Base-by-base conservation (phyloP, 2,329 filamentous ascomycete species). In the Penicillium sp. region DNA sequence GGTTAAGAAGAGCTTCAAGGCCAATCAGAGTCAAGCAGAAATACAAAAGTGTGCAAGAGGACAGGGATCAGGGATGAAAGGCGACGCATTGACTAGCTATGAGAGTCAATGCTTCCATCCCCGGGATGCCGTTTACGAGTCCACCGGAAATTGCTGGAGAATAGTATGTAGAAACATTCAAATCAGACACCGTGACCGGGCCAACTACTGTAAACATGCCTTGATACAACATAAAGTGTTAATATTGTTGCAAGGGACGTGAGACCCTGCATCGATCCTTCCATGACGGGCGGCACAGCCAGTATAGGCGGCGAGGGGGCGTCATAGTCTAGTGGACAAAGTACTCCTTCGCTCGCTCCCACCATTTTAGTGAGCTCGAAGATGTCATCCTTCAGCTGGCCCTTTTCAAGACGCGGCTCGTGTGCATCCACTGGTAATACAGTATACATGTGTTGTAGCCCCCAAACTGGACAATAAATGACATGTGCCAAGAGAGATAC, bases 401-500 rank as follows among this genome's bases (percentile, higher is more conserved):
- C 35, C 22, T 21, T 29, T 29, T 35, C 35, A 16, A 24, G 13
- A 49, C 31, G 21, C 47, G 29, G 48, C 19, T 41, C 37, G 39
- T 11, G 49, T 45, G 22, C 19, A 31, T 26, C 5, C 37, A 45
- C 22, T 35, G 14, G 43, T 33, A 45, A 53, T 43, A 24, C 37
- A 41, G 37, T 41, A 41, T 21, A 31, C 13, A 31, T 29, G 27
- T 29, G 27, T 29, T 44, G 13, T 45, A 27, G 39, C 48, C 43
- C 52, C 48, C 48, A 47, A 52, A 47, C 41, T 22, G 27, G 21
- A 39, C 43, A 48, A 39, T 35, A 50, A 48, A 61, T 68, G 67
- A 70, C 66, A 66, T 65, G 39, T 21, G 66, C 67, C 66, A 70
- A 70, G 66, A 31, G 41, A 43, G 24, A 31, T 27, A 49, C 48